A percentile compares a stretch with the other conserved stretches of the same genome.
Evolutionary conservation across 768 basidiomycete species (phyloP).

Genomic region (Tephrocybe sp.): DNA sequence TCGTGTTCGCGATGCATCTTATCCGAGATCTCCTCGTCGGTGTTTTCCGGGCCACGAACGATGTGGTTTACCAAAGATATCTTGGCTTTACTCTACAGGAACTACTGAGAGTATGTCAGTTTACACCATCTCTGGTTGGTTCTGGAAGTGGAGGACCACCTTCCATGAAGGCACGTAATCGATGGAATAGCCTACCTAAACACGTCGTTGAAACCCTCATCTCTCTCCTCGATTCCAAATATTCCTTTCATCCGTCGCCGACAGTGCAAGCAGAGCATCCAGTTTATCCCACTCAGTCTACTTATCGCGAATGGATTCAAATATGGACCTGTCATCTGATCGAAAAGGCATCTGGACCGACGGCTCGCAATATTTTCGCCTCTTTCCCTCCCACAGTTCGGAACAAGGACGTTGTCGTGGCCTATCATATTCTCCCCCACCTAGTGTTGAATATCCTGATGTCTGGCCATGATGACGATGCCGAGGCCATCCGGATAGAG

Average conservation of each 20-base stretch:
- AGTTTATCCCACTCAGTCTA: constrained; percentile 73
- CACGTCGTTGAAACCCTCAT: constrained; percentile 84
- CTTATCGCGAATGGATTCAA: constrained; percentile 97
- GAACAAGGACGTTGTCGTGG: constrained; percentile 93
- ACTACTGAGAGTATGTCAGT: constrained; percentile 82
- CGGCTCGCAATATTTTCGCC: constrained; percentile 70
- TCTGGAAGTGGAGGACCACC: constrained; percentile 49
- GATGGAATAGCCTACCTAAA: constrained; percentile 82
- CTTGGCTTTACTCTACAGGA: constrained; percentile 94
- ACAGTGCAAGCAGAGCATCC: constrained; percentile 54
- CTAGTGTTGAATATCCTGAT: constrained; percentile 84
- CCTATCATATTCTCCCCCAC: constrained; percentile 88
- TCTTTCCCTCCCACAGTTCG: constrained; percentile 77
- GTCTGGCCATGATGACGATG: constrained; percentile 65
- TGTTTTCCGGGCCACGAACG: constrained; percentile 91
- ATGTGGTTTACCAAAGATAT: constrained; percentile 87
- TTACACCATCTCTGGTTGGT: constrained; percentile 72
- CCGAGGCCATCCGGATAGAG: constrained; percentile 69
- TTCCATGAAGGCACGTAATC: constrained; percentile 62
- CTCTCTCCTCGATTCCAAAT: constrained; percentile 76
- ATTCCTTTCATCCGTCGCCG: constrained; percentile 47
- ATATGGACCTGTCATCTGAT: constrained; percentile 85
- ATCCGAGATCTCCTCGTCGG: constrained; percentile 84
- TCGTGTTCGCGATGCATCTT: constrained; percentile 81
- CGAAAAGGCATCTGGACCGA: constrained; percentile 52